A percentile compares a stretch with the other conserved stretches of the same genome.
Conservation (phyloP, 2,329 filamentous ascomycete genomes). For the Pochonia chlamydosporia region DNA sequence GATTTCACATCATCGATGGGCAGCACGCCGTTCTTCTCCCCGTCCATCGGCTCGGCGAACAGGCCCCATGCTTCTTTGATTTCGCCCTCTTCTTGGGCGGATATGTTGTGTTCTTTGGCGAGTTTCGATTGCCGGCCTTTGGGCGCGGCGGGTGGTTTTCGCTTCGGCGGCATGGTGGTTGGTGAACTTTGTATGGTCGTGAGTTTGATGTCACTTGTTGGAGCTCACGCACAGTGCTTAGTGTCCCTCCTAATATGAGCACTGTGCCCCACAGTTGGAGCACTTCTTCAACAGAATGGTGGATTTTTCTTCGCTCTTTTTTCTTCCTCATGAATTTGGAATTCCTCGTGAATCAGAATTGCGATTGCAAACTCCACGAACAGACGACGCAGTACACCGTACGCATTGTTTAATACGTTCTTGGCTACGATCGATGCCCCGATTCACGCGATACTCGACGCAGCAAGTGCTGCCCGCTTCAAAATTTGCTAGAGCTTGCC, state of each 20-base stretch:
- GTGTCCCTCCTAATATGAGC: no score
- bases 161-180: conserved; percentile 43
- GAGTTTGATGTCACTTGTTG: no score
- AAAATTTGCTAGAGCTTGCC: conserved; percentile 63
- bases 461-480: conserved; percentile 36
- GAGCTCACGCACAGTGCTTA: no score
- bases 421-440: not conserved
- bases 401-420: not conserved
- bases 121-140: conserved; percentile 70
- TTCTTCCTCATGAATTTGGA: no score
- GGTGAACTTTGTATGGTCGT: not conserved
- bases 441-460: not conserved
- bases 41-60: conserved; percentile 66
- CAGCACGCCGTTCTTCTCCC: conserved; percentile 68
- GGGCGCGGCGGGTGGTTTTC: conserved; percentile 33
- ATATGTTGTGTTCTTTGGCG: conserved; percentile 85
- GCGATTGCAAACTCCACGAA: no score
- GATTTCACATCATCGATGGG: conserved; percentile 63
- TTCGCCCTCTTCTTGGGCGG: conserved; percentile 77
- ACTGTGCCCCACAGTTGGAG: no score
- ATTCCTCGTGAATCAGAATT: no score
- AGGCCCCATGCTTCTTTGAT: conserved; percentile 86
- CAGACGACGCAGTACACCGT: no score
- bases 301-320: no score
- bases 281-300: no score